phyloP scores from a whole-genome alignment of 1,139 yeast genomes.

The Lodderomyces beijingensis region DNA sequence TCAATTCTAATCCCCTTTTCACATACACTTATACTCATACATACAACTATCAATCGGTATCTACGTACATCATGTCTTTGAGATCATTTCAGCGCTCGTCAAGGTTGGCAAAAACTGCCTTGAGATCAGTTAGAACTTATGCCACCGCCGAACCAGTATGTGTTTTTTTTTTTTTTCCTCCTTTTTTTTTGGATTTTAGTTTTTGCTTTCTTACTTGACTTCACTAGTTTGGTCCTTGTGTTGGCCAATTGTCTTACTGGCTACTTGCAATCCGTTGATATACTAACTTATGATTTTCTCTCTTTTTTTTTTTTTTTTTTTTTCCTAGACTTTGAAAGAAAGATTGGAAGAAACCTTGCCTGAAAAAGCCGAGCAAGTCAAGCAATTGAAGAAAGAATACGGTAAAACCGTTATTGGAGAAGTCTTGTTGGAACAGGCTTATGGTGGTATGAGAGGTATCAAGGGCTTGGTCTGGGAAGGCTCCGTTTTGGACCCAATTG shows the following conservation, averaged over 20 bases:
- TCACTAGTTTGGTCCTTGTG: too few relatives aligned
- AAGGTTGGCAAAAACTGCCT: slow-evolving; percentile 24
- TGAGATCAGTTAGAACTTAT: slow-evolving; percentile 34
- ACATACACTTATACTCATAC: too few relatives aligned
- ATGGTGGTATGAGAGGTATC: slow-evolving; percentile 99
- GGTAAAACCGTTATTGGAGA: slow-evolving; percentile 93
- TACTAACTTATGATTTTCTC: slow-evolving; percentile 1
- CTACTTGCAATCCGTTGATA: too few relatives aligned
- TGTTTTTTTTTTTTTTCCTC: slow-evolving; percentile 11
- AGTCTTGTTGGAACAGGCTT: slow-evolving; percentile 91
- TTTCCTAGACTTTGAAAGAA: slow-evolving; percentile 66
- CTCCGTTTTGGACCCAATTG: slow-evolving; percentile 95
- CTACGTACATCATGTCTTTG: slow-evolving; percentile 31
- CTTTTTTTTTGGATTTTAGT: slow-evolving; percentile 4
- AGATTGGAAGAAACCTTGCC: slow-evolving; percentile 92
- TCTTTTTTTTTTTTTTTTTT: slow-evolving; percentile 3
- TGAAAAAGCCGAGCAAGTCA: slow-evolving; percentile 86
- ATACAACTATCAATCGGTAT: too few relatives aligned
- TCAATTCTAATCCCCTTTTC: too few relatives aligned
- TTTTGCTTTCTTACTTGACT: too few relatives aligned
- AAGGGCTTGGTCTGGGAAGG: slow-evolving; percentile 99
- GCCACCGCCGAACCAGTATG: slow-evolving; percentile 56
- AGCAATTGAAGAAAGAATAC: slow-evolving; percentile 81
- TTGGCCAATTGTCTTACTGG: too few relatives aligned
- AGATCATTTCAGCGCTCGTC: slow-evolving; percentile 35